Evolutionary conservation across 2,329 filamentous ascomycete genomes (phyloP), one percentile per base, ranked within the genome.

Genomic region (Cordyceps pruinosa): DNA sequence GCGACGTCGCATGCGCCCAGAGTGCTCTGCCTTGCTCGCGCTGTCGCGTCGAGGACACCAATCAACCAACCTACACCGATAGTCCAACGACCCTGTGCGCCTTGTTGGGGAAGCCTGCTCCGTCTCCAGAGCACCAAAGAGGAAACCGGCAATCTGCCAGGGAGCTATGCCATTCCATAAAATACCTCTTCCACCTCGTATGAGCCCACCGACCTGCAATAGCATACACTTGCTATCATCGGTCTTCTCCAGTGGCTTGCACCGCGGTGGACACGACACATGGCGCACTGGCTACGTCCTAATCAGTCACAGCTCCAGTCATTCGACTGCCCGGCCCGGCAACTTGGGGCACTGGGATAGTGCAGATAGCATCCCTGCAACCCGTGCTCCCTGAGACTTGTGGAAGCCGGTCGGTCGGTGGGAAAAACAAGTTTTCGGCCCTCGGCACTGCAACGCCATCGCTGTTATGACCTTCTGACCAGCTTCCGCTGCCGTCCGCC

Each of bases 141-240:
- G 52, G 52, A 55, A 55, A 55, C 52, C 26, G 39, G 28, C 21
- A 25, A 53, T 35, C 41, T 45, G 39, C n/a, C 32, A 13, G 35
- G 23, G 7, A 26, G 19, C 28, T 28, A 45, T 17, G 3, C 13
- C 41, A 3, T 44, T 10, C 19, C 28, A 45, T 17, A 21, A 7
- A 6, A 12, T 19, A 5, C 26, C 30, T 12, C 35, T 23, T 28
- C 45, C 21, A 25, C 3, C 32, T 10, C 32, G n/a, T n/a, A 9
- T 15, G n/a, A 34, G 37, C 26, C 28, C 26, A 7, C 28, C 15
- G n/a, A 3, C 28, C 15, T 45, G 30, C 15, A 45, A 53, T 44
- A 53, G 28, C 39, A 53, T 34, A 30, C 28, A 12, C 8, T 21
- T 35, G 42, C 34, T 28, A 32, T 45, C 26, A 25, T 34, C 28